These are phyloP conservation scores for Ophiostoma perfectum DNA, from an alignment of 2,329 filamentous ascomycete genomes.

Conservation along the genomic window DNA sequence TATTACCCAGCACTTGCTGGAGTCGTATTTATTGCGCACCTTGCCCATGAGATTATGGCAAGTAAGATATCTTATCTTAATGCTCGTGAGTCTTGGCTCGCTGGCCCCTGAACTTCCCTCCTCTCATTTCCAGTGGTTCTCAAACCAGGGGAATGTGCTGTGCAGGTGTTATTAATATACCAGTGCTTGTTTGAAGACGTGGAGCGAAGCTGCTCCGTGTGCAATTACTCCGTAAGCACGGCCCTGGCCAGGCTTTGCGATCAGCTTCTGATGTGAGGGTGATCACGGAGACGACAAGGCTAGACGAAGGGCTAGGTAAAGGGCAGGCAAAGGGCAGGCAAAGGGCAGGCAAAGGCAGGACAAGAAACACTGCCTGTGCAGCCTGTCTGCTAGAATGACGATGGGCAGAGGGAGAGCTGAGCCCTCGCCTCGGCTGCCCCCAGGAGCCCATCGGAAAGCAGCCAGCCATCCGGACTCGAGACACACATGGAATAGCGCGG, in stretches of 20 bases:
- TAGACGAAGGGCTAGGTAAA: neutral
- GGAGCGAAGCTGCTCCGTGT: neutral
- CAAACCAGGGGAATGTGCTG: constrained; percentile 9
- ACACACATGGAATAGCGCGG: neutral
- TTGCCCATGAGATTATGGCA: too few relatives aligned
- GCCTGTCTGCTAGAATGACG: too few relatives aligned
- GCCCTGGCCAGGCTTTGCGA: neutral
- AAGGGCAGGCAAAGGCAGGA: too few relatives aligned
- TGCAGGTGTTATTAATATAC: neutral
- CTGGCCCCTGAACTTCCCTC: neutral
- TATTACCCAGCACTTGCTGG: too few relatives aligned
- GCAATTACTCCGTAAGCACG: neutral
- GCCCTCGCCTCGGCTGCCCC: too few relatives aligned
- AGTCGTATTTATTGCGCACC: too few relatives aligned
- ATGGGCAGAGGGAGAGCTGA: too few relatives aligned
- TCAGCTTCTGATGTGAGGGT: neutral
- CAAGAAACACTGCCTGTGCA: too few relatives aligned
- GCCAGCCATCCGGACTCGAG: neutral
- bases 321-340: too few relatives aligned
- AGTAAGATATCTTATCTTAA: too few relatives aligned
- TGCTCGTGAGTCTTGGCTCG: neutral
- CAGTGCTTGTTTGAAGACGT: neutral
- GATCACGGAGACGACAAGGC: constrained; percentile 8
- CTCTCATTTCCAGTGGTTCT: constrained; percentile 15
- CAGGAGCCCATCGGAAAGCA: neutral